Base-by-base conservation (phyloP, 2,329 filamentous ascomycete species). In the Fusarium sp. region DNA sequence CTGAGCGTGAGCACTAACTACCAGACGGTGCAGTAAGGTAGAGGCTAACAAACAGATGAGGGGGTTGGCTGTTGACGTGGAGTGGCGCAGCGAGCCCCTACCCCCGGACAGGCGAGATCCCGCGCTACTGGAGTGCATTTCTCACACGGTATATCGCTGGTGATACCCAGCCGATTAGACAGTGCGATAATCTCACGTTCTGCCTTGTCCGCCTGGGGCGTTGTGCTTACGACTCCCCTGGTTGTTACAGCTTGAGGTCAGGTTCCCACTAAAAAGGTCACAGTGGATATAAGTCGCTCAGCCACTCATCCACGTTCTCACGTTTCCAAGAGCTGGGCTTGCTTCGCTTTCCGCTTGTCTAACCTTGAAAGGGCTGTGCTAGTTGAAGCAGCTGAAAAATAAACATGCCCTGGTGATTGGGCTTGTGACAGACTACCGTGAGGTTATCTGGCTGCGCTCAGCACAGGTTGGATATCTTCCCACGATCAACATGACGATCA, bases 181-280 rank as follows among this genome's bases (percentile, higher is more conserved):
- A 69, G 65, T 68, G 47, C 14, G 6, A 2, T 11, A 3, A n/a
- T 27, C 4, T 23, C 27, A 41, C 40, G 49, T 33, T 54, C 51
- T 66, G 65, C 65, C 65, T 69, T 49, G 60, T 64, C 23, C 48
- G 45, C 47, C 63, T 67, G 49, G 62, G 66, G 66, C 61, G 66
- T 66, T 41, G 66, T 56, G 66, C 66, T 67, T 69, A 69, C 66
- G 66, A 67, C 62, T 67, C 48, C 50, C 52, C 53, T 33, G 47
- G 51, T 37, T 48, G 66, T 66, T 68, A 68, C 65, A 66, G 59
- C 64, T 63, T 67, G 42, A 63, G 43, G 59, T 63, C 48, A 56
- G 47, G 64, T 65, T 60, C 63, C 65, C 65, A 56, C 59, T 66
- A 66, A 68, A 43, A 54, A 49, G 41, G 36, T 47, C 23, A 66